A percentile compares a stretch with the other conserved stretches of the same genome.
Conservation (phyloP, 768 basidiomycete genomes). For the Boletus rubropictus region DNA sequence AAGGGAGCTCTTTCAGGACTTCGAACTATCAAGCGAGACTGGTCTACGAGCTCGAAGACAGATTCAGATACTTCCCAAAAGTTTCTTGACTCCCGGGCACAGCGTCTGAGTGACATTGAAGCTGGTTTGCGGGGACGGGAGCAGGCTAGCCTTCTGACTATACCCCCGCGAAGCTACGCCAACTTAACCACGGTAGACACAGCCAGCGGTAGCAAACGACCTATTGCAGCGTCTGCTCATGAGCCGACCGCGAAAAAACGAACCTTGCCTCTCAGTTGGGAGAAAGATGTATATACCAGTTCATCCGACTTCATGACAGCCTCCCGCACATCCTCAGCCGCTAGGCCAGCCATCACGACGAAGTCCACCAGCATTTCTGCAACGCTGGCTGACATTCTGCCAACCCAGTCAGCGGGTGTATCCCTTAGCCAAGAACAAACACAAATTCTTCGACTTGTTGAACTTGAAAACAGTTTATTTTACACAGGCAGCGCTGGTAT, state of each 20-base stretch:
- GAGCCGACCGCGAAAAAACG: slow-evolving; percentile 46
- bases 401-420: slow-evolving; percentile 35
- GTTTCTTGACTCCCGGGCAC: slow-evolving; percentile 21
- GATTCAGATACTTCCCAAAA: slow-evolving; percentile 19
- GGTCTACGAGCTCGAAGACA: slow-evolving; percentile 42
- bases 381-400: slow-evolving; percentile 1
- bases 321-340: slow-evolving; percentile 10
- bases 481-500: slow-evolving; percentile 97
- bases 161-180: slow-evolving; percentile 9
- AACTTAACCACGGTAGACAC: slow-evolving; percentile 14
- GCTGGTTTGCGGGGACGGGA: slow-evolving; percentile 46
- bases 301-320: slow-evolving; percentile 31
- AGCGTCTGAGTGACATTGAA: slow-evolving; percentile 55
- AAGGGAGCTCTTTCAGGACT: slow-evolving; percentile 52
- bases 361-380: slow-evolving; percentile 2
- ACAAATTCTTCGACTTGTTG: slow-evolving; percentile 74
- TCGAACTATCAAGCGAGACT: slow-evolving; percentile 56
- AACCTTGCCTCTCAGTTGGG: slow-evolving; percentile 50
- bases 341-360: slow-evolving; percentile 8
- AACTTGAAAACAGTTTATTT: slow-evolving; percentile 72
- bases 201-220: slow-evolving; percentile 32
- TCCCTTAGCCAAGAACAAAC: slow-evolving; percentile 83
- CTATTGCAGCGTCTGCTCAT: slow-evolving; percentile 17
- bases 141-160: slow-evolving; percentile 18
- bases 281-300: slow-evolving; percentile 32